Evolutionary conservation across 768 basidiomycete species (phyloP), one percentile per base, ranked within the genome.

Genomic region (Russula brevipes): DNA sequence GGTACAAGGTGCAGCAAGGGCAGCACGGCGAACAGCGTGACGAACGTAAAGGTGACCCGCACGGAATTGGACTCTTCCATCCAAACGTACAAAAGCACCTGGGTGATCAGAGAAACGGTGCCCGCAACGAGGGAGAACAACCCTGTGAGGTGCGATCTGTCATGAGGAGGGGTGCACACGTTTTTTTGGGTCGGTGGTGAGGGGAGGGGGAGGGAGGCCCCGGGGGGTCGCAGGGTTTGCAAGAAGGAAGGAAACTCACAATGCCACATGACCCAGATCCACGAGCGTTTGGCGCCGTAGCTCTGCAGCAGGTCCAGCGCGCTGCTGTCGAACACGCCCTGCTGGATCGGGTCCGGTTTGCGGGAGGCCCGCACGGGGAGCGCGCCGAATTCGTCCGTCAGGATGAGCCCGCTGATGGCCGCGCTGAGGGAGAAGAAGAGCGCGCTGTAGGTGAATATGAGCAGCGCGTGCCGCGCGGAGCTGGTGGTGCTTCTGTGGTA

Each of bases 391-490:
- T 66, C 60, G 31, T 62, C 64, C 19, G 46, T 68, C 1, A 68
- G 64, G 42, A 68, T 56, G 44, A 66, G 60, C 12, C 64, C 65
- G 57, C 64, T 66, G 47, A 59, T 41, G 5, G 64, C 58, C 1
- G 64, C 64, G 57, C 64, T 66, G 19, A 61, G 8, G 50, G 56
- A 55, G 64, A 66, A 66, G 47, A 68, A 59, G 12, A 68, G 60
- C 9, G 66, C 55, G 60, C 60, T 39, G 33, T 68, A 68, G 7
- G 66, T 59, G 55, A 68, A 68, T 54, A 66, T 51, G 3, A 59
- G 9, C 11, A 68, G 64, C 2, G 66, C 66, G 31, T 55, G 35
- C 30, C 36, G 42, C 4, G 57, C 60, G 10, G 58, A 19, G 17
- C 45, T 39, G 5, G 14, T 7, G 12, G 41, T 19, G 30, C 35